These are phyloP conservation scores for Cichorium intybus DNA, from an alignment of 140 eudicot species.

Conservation along the genomic window DNA sequence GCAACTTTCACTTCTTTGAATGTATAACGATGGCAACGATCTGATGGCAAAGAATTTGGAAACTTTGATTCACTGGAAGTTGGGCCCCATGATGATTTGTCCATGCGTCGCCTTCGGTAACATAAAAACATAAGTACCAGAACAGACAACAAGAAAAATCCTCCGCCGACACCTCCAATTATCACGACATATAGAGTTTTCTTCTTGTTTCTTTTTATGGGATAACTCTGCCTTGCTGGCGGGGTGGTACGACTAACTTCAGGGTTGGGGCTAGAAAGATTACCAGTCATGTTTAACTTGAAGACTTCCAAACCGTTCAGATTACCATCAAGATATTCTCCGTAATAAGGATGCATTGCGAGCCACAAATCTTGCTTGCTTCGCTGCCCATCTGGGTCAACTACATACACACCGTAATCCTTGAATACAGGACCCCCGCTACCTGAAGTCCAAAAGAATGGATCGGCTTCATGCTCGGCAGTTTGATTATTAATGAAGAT, in stretches of 20 bases:
- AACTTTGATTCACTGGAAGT: slow-evolving; percentile 23
- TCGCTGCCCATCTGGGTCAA: background rate
- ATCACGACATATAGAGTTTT: slow-evolving; percentile 31
- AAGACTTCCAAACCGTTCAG: slow-evolving; percentile 61
- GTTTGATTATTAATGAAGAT: slow-evolving; percentile 40
- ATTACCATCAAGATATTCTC: background rate
- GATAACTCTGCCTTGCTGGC: background rate
- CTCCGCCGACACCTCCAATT: slow-evolving; percentile 18
- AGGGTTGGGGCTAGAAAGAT: slow-evolving; percentile 40
- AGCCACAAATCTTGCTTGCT: slow-evolving; percentile 31
- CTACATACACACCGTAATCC: slow-evolving; percentile 29
- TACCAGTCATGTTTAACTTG: slow-evolving; percentile 28
- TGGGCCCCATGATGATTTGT: slow-evolving; percentile 23
- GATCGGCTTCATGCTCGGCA: slow-evolving; percentile 22
- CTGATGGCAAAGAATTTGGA: slow-evolving; percentile 34
- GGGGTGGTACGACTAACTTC: background rate
- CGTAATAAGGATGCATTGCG: slow-evolving; percentile 23
- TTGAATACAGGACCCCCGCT: slow-evolving; percentile 13
- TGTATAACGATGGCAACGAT: slow-evolving; percentile 35
- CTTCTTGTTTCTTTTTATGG: background rate
- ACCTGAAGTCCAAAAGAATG: slow-evolving; percentile 11
- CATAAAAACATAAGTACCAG: slow-evolving; percentile 26
- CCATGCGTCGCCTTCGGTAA: slow-evolving; percentile 21
- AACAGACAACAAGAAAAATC: background rate
- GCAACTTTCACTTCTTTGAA: slow-evolving; percentile 43